Evolutionary conservation across 306 rosid genomes (phyloP).

Genomic region (Sicyos edulis): DNA sequence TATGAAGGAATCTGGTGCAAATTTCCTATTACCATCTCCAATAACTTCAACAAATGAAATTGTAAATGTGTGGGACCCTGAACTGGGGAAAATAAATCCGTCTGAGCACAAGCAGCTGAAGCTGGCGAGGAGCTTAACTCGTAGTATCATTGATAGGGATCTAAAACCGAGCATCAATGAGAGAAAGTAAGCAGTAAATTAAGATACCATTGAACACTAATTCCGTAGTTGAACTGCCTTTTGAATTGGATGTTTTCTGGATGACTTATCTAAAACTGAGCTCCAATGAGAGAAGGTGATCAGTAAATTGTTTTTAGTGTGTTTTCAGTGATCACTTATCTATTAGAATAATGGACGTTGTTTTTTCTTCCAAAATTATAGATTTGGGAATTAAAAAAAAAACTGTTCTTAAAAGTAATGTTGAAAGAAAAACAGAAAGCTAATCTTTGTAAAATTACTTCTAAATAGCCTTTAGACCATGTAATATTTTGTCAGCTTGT

Average conservation of each 20-base stretch:
- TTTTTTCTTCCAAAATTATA: conserved; percentile 4
- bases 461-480: not conserved
- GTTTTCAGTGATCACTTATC: not conserved
- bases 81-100: conserved; percentile 81
- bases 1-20: conserved; percentile 92
- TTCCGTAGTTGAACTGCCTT: conserved; percentile 3
- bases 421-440: not conserved
- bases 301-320: conserved; percentile 6
- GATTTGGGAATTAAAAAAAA: not conserved
- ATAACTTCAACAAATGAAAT: conserved; percentile 86
- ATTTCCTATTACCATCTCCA: conserved; percentile 85
- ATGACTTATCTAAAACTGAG: conserved; percentile 63
- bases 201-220: not conserved
- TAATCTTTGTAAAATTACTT: not conserved
- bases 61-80: conserved; percentile 93
- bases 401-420: not conserved
- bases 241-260: not conserved
- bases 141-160: conserved; percentile 95
- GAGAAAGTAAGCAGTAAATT: conserved; percentile 70
- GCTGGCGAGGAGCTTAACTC: conserved; percentile 92
- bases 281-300: conserved; percentile 80
- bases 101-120: conserved; percentile 97
- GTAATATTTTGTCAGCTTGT: conserved; percentile 1
- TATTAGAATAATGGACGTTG: not conserved
- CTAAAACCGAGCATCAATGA: conserved; percentile 87